These are phyloP conservation scores for Apocynum venetum DNA, from an alignment of 257 asterid genomes.

Conservation along the genomic window DNA sequence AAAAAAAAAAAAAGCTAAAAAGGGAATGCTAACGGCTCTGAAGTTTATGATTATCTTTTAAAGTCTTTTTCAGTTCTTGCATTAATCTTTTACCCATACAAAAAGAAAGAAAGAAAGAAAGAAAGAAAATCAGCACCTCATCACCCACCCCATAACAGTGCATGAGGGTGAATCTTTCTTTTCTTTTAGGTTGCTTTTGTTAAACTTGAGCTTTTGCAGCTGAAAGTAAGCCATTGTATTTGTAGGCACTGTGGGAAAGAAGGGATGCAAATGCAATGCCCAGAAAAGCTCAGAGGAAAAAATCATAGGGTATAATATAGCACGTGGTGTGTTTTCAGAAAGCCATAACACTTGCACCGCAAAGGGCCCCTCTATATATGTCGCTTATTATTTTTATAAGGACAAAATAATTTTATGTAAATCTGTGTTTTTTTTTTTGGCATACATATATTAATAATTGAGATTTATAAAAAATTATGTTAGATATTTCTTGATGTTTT, in stretches of 20 bases:
- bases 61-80: too few species aligned
- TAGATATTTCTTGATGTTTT: too few species aligned
- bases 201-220: background rate
- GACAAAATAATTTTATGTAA: too few species aligned
- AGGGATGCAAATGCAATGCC: too few species aligned
- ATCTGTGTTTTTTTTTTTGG: too few species aligned
- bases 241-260: background rate
- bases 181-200: too few species aligned
- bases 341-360: background rate
- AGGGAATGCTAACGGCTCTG: background rate
- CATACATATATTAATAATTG: too few species aligned
- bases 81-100: background rate
- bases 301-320: slow-evolving; percentile 1
- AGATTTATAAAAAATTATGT: too few species aligned
- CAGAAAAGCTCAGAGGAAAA: background rate
- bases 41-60: background rate
- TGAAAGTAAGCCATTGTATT: background rate
- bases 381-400: too few species aligned
- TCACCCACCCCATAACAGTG: too few species aligned
- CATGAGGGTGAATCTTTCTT: background rate
- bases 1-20: background rate
- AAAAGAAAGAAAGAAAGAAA: background rate
- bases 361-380: slow-evolving; percentile 17
- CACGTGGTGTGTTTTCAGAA: slow-evolving; percentile 25
- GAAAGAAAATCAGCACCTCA: too few species aligned